Conservation (phyloP, 306 rosid genomes). For the Amphicarpaea edgeworthii region DNA sequence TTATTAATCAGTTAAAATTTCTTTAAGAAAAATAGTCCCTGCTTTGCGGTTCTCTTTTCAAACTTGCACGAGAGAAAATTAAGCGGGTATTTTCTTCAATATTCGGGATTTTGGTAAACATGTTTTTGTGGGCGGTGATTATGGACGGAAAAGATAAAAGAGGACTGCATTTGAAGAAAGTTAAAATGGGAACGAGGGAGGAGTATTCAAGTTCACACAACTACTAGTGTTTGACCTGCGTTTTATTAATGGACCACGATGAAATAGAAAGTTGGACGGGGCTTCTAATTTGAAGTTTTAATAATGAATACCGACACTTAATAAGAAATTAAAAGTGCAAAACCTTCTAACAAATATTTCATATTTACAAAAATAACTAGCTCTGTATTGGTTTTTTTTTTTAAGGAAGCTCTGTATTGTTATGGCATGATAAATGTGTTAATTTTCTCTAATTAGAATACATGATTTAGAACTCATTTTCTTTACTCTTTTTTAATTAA, state of each 20-base stretch:
- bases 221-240: background rate
- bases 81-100: too few species aligned
- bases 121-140: background rate
- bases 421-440: background rate
- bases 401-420: too few species aligned
- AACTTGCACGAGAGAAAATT: too few species aligned
- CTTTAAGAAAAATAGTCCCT: background rate
- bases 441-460: too few species aligned
- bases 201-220: too few species aligned
- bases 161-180: too few species aligned
- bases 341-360: background rate
- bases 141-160: background rate
- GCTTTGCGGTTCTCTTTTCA: background rate
- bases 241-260: background rate
- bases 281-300: background rate
- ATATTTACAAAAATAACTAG: background rate
- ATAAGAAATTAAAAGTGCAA: background rate
- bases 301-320: background rate
- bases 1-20: conserved; percentile 12
- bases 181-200: too few species aligned
- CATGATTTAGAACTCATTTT: too few species aligned
- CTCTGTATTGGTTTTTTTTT: too few species aligned
- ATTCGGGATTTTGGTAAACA: background rate
- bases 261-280: background rate
- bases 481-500: too few species aligned